Base-by-base conservation (phyloP, 306 rosid species). In the Cicer judaicum region DNA sequence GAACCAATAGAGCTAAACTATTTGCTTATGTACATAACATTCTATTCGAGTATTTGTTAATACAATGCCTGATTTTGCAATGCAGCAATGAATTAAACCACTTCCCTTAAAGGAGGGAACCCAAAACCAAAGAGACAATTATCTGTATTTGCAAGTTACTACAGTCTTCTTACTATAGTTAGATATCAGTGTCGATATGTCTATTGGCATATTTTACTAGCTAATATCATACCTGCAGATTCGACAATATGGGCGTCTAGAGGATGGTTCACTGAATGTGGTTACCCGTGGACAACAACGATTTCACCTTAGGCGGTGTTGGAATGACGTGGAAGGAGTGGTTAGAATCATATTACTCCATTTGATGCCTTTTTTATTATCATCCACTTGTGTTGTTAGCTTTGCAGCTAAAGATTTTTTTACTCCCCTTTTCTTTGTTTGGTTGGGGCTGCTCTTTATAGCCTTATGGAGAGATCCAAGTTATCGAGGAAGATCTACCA, bases 271-370 rank as follows among this genome's bases (percentile, higher is more conserved):
- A 13, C 80, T 94, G 60, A 94, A 92, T 78, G 89, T 92, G 77
- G 93, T 94, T 64, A 87, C 95, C 48, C 92, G 96, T 71, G 97
- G 97, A 72, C 96, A 92, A 83, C 97, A 92, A 74, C 79, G 99
- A 70, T 94, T 94, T 85, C 89, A 73, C 74, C 79, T 94, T 21
- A 87, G 78, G 73, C 90, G 93, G 55, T 77, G 77, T 73, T 91
- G 95, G 96, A 79, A 55, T 73, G 99, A 94, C 71, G 92, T 60
- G 66, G 99, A 90, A 43, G 88, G 97, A 90, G 92, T 77, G 92
- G 99, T 94, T 42, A 86, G 96, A 72, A 55, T 61, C 38, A 44
- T 66, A 44, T 21, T 46, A 59, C 80, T 72, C 19, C 52, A 54
- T 61, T 78, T 79, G 43, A 65, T 82, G 65, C 53, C 36, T 56